These are phyloP conservation scores for Populus simonii DNA, from an alignment of 345 rosid species.

Conservation along the genomic window DNA sequence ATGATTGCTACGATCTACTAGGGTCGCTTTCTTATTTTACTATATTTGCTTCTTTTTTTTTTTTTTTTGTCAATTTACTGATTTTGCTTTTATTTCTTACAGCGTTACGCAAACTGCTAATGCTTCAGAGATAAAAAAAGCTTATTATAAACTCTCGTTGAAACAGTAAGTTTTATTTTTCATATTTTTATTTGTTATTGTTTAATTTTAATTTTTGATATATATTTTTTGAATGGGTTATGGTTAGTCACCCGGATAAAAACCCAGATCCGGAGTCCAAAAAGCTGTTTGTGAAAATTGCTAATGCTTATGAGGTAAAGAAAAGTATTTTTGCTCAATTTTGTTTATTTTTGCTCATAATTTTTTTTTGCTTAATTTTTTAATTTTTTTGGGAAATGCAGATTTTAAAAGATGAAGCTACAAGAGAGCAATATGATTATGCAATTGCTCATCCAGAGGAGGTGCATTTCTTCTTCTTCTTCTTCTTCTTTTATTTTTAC, in stretches of 20 bases:
- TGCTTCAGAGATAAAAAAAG: constrained; percentile 88
- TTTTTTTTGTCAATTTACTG: not conserved
- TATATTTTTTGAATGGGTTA: not conserved
- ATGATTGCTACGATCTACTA: constrained; percentile 93
- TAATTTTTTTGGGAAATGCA: constrained; percentile 22
- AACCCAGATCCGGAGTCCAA: constrained; percentile 94
- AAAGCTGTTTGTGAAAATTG: constrained; percentile 84
- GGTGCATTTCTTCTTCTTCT: constrained; percentile 34
- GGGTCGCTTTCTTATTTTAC: constrained; percentile 43
- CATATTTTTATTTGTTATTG: not conserved
- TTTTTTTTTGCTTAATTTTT: not conserved
- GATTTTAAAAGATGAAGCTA: constrained; percentile 96
- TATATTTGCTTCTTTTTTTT: not conserved
- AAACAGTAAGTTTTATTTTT: constrained; percentile 50
- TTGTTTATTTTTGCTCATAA: not conserved
- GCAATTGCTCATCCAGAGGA: constrained; percentile 95
- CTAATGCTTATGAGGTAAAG: constrained; percentile 91
- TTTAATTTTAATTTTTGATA: constrained; percentile 1
- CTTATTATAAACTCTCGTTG: constrained; percentile 89
- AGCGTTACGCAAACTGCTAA: constrained; percentile 89
- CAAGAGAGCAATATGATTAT: constrained; percentile 89
- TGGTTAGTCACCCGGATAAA: constrained; percentile 85
- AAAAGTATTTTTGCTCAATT: not conserved
- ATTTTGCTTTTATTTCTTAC: constrained; percentile 10
- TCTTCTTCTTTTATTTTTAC: not conserved